A percentile compares a stretch with the other conserved stretches of the same genome.
These are phyloP conservation scores for Jatropha multifida DNA, from an alignment of 441 rosid species.

Conservation along the genomic window DNA sequence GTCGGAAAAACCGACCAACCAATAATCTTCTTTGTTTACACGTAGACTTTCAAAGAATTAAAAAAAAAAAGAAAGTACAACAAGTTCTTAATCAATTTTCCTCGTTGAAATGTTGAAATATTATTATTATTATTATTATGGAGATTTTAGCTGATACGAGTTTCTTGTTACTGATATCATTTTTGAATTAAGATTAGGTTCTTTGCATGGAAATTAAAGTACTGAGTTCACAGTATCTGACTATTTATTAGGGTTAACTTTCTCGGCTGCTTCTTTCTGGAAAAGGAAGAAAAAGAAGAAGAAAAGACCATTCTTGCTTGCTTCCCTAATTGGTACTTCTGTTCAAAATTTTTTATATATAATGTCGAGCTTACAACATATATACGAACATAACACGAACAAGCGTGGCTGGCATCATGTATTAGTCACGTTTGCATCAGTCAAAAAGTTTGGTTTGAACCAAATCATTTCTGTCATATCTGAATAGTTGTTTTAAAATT, in stretches of 20 bases:
- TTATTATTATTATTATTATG: no score
- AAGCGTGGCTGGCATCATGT: not conserved
- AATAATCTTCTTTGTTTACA: slow-evolving; percentile 31
- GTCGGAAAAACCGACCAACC: slow-evolving; percentile 41
- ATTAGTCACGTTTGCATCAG: no score
- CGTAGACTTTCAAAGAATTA: slow-evolving; percentile 17
- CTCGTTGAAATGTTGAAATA: not conserved
- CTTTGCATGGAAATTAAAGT: not conserved
- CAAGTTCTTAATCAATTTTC: no score
- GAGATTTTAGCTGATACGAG: no score
- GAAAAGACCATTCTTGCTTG: not conserved
- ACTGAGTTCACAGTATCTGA: not conserved
- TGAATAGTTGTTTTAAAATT: no score
- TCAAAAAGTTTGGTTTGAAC: no score
- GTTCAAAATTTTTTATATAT: not conserved
- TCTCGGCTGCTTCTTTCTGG: not conserved
- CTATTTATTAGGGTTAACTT: not conserved
- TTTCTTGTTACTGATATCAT: no score
- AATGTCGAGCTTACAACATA: no score
- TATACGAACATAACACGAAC: no score
- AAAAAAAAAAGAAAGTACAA: no score
- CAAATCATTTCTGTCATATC: no score
- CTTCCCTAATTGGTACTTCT: not conserved
- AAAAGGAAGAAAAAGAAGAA: no score
- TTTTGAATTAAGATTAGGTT: not conserved